Base-by-base conservation (phyloP, 2,329 filamentous ascomycete genomes). In the Fusarium sp. region DNA sequence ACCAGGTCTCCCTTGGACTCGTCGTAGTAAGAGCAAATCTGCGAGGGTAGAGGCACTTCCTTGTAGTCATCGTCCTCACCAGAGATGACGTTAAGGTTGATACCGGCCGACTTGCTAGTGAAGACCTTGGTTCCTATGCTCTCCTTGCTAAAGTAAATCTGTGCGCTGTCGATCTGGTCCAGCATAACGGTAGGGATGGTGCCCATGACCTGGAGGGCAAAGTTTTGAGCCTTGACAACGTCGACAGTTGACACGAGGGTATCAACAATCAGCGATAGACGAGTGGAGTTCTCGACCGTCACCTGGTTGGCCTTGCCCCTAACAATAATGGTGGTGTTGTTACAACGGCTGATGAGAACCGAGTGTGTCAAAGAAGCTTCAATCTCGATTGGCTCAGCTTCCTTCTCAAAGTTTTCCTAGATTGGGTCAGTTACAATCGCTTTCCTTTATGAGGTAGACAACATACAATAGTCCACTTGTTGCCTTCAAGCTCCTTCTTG, bases 231-330 rank as follows among this genome's bases (percentile, higher is more conserved):
- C 82, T 98, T 98, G 84, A 99, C 96, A 26, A 97, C 92, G 76
- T 99, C 96, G 58, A 99, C 89, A 33, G 92, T 93, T 49, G 92
- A 97, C 47, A 98, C 92, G 12, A 98, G 89, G 1, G 90, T 92
- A 74, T 98, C 95, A 55, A 98, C 87, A 52, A 98, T 89, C 54
- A 99, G 87, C 30, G 93, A 97, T 18, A 97, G 84, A 50, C 93
- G 91, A 46, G 86, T 88, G 57, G 91, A 95, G 82, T 97, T 97
- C 82, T 98, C 96, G 72, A 98, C 87, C 7, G 94, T 95, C 67
- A 99, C 92, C n/a, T 96, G 94, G 78, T 99, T 99, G 60, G 93
- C 94, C 82, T 99, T 99, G 80, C 93, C 94, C 76, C 89, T 91
- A 76, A 99, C 84, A 72, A 97, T 92, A 75, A 99, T 87, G 26